These are phyloP conservation scores for Spatholobus suberectus DNA, from an alignment of 306 rosid genomes.

Conservation along the genomic window DNA sequence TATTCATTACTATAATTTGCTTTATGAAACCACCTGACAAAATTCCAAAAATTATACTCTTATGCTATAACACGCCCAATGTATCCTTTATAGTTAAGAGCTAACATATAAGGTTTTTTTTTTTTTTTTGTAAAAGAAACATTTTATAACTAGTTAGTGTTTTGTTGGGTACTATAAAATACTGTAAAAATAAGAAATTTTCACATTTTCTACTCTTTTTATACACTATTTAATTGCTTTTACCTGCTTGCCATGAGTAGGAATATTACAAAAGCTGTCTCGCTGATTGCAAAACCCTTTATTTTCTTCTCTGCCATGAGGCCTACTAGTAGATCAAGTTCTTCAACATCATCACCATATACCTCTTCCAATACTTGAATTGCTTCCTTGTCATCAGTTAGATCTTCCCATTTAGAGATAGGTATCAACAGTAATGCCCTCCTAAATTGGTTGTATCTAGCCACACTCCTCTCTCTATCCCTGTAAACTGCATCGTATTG, in stretches of 20 bases:
- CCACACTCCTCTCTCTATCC: conserved; percentile 65
- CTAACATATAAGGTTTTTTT: background rate
- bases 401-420: conserved; percentile 63
- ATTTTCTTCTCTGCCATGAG: conserved; percentile 77
- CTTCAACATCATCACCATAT: conserved; percentile 66
- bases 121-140: background rate
- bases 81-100: too few relatives aligned
- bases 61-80: too few relatives aligned
- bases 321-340: conserved; percentile 64
- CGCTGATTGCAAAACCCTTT: conserved; percentile 69
- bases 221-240: background rate
- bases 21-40: background rate
- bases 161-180: background rate
- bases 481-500: conserved; percentile 57
- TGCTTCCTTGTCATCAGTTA: conserved; percentile 61
- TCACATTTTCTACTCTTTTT: background rate
- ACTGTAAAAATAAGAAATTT: background rate
- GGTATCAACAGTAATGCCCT: conserved; percentile 57
- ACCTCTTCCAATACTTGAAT: conserved; percentile 53
- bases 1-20: background rate
- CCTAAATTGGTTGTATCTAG: conserved; percentile 67
- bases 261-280: conserved; percentile 64
- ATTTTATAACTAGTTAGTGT: background rate
- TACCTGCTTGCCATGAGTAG: conserved; percentile 68
- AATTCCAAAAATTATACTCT: too few relatives aligned